Evolutionary conservation across 164 flowering plant genomes (phyloP), one percentile per base, ranked within the genome.

Genomic region (Saururus chinensis): DNA sequence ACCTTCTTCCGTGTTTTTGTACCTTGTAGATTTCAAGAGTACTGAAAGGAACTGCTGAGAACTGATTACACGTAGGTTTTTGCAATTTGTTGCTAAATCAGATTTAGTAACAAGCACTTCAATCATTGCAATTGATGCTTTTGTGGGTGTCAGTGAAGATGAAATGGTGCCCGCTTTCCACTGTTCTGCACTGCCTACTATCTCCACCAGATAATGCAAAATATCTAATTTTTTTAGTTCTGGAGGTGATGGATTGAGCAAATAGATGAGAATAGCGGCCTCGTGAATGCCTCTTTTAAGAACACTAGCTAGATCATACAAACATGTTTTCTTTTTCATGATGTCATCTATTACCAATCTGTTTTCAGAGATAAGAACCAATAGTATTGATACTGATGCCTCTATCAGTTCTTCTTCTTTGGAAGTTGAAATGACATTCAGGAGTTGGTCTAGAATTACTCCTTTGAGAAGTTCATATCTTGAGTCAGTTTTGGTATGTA

Each of bases 51-150:
- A 79, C 24, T 51, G 64, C 4, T 86, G 87, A 42, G 90, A 79
- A 70, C 67, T 79, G 64, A 83, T 71, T 66, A 70, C 76, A 25
- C 79, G 81, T 75, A 88, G 67, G 60, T 83, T 84, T 71, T 57
- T 66, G 58, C 63, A 73, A 55, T 81, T 88, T 13, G 82, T 81
- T 35, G 70, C 74, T 59, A 61, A 49, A 73, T 84, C 96, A 67
- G 77, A 80, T 72, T 86, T 74, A 54, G 90, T 81, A 61, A 88
- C 81, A 7, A 86, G 42, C 19, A 67, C 82, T 76, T 84, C 88
- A 59, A 88, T 84, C 40, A 88, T 81, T 88, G 79, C 78, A 69
- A 88, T 49, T 35, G 92, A 80, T 54, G 90, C 96, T 53, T 76
- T 74, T 2, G 76, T 76, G 59, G 96, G 92, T 52, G 88, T 83